These are phyloP conservation scores for Pueraria montana DNA, from an alignment of 306 rosid species.

Conservation along the genomic window DNA sequence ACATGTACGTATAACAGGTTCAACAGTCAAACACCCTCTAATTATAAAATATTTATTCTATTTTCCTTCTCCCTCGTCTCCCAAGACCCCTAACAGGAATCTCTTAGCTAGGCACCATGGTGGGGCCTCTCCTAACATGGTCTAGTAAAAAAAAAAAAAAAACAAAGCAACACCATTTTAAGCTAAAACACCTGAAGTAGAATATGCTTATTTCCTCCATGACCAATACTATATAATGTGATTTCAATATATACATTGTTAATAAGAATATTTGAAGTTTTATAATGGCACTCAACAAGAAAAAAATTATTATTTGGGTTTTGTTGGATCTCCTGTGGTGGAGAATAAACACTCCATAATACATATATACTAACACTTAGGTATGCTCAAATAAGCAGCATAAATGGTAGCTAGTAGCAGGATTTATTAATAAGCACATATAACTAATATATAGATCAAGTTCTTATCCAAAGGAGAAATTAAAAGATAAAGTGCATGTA, in stretches of 20 bases:
- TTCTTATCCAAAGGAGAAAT: constrained; percentile 48
- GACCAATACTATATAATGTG: neutral
- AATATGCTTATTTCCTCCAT: constrained; percentile 27
- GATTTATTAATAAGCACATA: neutral
- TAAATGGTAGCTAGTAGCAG: constrained; percentile 1
- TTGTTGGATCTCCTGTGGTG: neutral
- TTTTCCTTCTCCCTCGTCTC: neutral
- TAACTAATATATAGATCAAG: neutral
- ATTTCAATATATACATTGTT: neutral
- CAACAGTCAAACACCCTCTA: constrained; percentile 1
- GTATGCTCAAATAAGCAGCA: neutral
- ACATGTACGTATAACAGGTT: neutral
- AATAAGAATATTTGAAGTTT: constrained; percentile 49
- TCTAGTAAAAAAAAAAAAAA: neutral
- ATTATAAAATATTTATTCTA: neutral
- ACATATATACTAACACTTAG: constrained; percentile 1
- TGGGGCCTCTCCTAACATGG: neutral
- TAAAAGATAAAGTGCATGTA: constrained; percentile 45
- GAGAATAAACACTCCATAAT: neutral
- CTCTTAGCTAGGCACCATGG: neutral
- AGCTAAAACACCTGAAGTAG: constrained; percentile 22
- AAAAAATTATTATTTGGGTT: constrained; percentile 49
- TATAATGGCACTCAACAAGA: constrained; percentile 12
- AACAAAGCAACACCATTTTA: neutral
- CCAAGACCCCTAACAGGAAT: constrained; percentile 1